These are phyloP conservation scores for Keithomyces neogunnii DNA, from an alignment of 2,329 filamentous ascomycete genomes.

Conservation along the genomic window DNA sequence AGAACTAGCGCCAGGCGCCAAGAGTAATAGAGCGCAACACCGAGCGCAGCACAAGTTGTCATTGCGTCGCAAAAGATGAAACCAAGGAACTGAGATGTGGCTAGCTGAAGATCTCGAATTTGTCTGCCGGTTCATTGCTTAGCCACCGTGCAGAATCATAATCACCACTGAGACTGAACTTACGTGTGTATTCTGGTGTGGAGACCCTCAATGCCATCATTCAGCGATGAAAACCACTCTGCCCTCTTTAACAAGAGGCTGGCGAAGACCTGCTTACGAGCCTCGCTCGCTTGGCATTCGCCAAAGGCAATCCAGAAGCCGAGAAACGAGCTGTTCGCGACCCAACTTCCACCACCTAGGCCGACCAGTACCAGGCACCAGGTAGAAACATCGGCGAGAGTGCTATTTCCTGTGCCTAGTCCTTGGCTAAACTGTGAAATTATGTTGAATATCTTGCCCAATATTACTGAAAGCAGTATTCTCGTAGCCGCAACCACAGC, in stretches of 20 bases:
- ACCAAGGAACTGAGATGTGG: constrained; percentile 72
- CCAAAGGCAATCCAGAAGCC: constrained; percentile 69
- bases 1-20: constrained; percentile 81
- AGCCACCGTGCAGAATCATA: not conserved
- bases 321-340: constrained; percentile 59
- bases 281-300: constrained; percentile 65
- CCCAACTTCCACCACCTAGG: constrained; percentile 57
- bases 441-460: constrained; percentile 66
- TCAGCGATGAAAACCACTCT: constrained; percentile 70
- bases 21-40: constrained; percentile 67
- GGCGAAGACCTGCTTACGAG: constrained; percentile 56
- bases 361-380: constrained; percentile 56
- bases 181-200: constrained; percentile 67
- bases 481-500: constrained; percentile 52
- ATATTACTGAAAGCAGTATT: constrained; percentile 58
- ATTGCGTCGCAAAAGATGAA: constrained; percentile 55
- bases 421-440: constrained; percentile 59
- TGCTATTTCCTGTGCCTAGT: constrained; percentile 33
- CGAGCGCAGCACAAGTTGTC: constrained; percentile 57
- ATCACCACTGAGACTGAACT: constrained; percentile 18
- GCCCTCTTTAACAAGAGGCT: constrained; percentile 65
- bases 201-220: constrained; percentile 64
- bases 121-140: constrained; percentile 45
- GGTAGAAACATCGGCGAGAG: constrained; percentile 46
- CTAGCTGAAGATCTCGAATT: constrained; percentile 71